phyloP scores from a whole-genome alignment of 768 basidiomycete species.

The Serpula lacrymans region DNA sequence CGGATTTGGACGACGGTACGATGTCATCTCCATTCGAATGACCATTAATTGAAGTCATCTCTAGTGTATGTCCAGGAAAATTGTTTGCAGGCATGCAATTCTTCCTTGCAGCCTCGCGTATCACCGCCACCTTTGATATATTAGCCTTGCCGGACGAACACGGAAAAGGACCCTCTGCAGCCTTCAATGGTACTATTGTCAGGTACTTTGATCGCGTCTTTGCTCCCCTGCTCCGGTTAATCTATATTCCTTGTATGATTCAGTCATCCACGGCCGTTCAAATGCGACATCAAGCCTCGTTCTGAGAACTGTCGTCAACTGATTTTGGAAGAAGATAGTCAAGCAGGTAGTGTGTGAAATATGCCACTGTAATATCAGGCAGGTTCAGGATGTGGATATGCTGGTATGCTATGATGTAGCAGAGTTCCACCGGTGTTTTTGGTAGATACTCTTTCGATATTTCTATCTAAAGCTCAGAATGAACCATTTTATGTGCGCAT shows the following conservation, averaged over 20 bases:
- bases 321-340: constrained; percentile 14
- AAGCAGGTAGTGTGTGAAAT: neutral
- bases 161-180: constrained; percentile 28
- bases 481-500: no score
- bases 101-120: no score
- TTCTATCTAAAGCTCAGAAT: no score
- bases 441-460: no score
- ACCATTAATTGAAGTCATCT: neutral
- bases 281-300: constrained; percentile 56
- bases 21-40: neutral
- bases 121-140: constrained; percentile 38
- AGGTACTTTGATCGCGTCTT: constrained; percentile 36
- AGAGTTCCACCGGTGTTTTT: no score
- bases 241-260: neutral
- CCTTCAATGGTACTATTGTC: constrained; percentile 50
- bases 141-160: constrained; percentile 37
- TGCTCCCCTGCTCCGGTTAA: constrained; percentile 31
- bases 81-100: constrained; percentile 41
- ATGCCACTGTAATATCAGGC: no score
- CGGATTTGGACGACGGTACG: constrained; percentile 39
- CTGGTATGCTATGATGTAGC: no score
- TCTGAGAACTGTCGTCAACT: constrained; percentile 41
- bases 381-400: no score
- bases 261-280: constrained; percentile 61
- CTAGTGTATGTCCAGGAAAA: constrained; percentile 37